Base-by-base conservation (phyloP, 2,329 filamentous ascomycete genomes). In the Colletotrichum phormii region DNA sequence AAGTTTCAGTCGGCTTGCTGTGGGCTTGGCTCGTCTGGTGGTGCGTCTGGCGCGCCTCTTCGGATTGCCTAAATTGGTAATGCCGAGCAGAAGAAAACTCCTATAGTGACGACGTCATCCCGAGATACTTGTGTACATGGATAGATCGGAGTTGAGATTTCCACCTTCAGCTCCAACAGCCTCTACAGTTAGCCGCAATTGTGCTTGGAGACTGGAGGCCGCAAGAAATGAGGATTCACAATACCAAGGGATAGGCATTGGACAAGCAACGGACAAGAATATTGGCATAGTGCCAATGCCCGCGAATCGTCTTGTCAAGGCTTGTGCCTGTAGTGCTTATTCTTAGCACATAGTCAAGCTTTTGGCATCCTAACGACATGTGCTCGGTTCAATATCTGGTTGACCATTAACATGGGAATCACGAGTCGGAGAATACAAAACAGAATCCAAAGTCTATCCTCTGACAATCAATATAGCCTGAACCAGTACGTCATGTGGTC, bases 211-310 rank as follows among this genome's bases (percentile, higher is more conserved):
- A 37, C 54, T 49, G 22, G 29, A 22, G n/a, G 22, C 15, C 24
- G 33, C 15, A 35, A 51, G 42, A 37, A 46, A 15, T 22, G 55
- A 49, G 33, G 35, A 31, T 55, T 12, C 8, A 11, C 31, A 29
- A 46, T 42, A 57, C 62, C 29, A 51, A 64, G 61, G 33, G 51
- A 53, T 53, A 29, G 26, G 49, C 46, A 49, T 9, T 12, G 53
- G 31, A 71, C 60, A 73, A 73, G 71, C 71, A 73, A 64, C 61
- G 26, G 54, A 58, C 55, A 73, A 73, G 71, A 68, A 49, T 55
- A 51, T 65, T 55, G 60, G 71, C 71, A 46, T 57, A 58, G 60
- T 64, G 29, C 18, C 22, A 58, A 37, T 42, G 60, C 66, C 55
- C 60, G 49, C 33, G 26, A 42, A 29, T 31, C 37, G 13, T 55